Conservation (phyloP, 495 filamentous ascomycete genomes). For the Penicillium pancosmium region DNA sequence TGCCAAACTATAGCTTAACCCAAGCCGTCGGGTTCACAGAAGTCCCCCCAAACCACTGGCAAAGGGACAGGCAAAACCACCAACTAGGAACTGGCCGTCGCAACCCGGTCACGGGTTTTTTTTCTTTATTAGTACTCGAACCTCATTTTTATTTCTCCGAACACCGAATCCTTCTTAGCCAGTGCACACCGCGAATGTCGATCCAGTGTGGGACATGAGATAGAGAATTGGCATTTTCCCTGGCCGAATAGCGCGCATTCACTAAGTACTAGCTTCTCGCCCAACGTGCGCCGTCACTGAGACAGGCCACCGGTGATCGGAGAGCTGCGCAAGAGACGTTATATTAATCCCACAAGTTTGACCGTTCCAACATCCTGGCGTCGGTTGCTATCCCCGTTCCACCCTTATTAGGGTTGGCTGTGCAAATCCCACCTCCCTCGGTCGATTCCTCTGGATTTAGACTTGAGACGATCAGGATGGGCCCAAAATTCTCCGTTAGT, state of each 20-base stretch:
- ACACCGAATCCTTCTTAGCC: not conserved
- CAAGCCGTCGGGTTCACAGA: conserved; percentile 44
- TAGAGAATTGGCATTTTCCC: conserved; percentile 18
- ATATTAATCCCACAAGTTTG: not conserved
- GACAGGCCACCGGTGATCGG: conserved; percentile 5
- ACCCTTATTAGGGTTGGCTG: conserved; percentile 19
- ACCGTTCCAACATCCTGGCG: conserved; percentile 8
- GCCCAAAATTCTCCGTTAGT: conserved; percentile 28
- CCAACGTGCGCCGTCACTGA: conserved; percentile 8
- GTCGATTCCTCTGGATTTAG: conserved; percentile 11
- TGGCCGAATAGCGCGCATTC: conserved; percentile 9
- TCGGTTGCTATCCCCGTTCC: conserved; percentile 1
- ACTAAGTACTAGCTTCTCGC: conserved; percentile 16
- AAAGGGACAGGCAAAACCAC: not conserved
- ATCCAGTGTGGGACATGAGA: conserved; percentile 21
- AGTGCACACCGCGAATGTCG: conserved; percentile 6
- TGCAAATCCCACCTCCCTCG: conserved; percentile 10
- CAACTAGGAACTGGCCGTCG: not conserved
- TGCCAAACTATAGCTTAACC: conserved; percentile 51
- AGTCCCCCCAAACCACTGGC: not conserved
- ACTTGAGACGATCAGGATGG: conserved; percentile 20
- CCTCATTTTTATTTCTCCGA: not conserved
- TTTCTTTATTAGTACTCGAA: not conserved
- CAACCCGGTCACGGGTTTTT: not conserved
- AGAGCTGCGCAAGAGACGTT: not conserved